Base-by-base conservation (phyloP, 192 early-diverging fungal genomes). In the Podila clonocystis region DNA sequence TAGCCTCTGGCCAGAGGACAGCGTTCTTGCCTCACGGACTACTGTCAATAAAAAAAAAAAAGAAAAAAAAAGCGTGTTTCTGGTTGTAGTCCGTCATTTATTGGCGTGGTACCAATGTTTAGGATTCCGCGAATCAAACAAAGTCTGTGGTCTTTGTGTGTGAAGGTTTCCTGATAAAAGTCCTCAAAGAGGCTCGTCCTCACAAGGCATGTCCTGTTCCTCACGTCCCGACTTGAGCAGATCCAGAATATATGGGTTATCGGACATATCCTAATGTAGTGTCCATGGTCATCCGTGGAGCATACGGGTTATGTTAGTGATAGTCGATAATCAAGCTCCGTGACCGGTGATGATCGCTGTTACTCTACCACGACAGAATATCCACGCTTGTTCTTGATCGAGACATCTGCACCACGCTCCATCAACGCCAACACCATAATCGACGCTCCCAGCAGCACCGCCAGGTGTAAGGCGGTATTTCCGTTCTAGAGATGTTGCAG, bases 391-490 rank as follows among this genome's bases (percentile, higher is more conserved):
- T 93, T 93, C 58, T 74, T 82, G 15, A 85, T 36, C 8, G 57
- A 76, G 7, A 84, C 70, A 38, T 89, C 86, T 9, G 91, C 91
- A 1, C 92, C 91, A 12, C 90, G 88, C 57, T 93, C 91, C 45
- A 93, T 75, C 48, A 93, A 65, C 4, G 82, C 74, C n/a, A 82
- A 84, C 15, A 92, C 91, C 57, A 92, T 72, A 9, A 87, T 85
- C 28, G 74, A 62, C 0, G 83, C 90, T 9, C 91, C 91, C 33
- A 93, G 62, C 13, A 93, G 68, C 30, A 89, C 89, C 2, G 92
- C 92, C 72, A 93, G 58, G 83, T 93, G 92, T 30, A 93, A 58
- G 15, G 91, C 88, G n/a, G 91, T 92, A 71, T 93, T 93, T 12
- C 89, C 87, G 24, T 86, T 90, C 91, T 92, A 50, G 15, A 45